A percentile compares a stretch with the other conserved stretches of the same genome.
Conservation (phyloP, 176 grass and related monocot species). For the Lolium multiflorum region DNA sequence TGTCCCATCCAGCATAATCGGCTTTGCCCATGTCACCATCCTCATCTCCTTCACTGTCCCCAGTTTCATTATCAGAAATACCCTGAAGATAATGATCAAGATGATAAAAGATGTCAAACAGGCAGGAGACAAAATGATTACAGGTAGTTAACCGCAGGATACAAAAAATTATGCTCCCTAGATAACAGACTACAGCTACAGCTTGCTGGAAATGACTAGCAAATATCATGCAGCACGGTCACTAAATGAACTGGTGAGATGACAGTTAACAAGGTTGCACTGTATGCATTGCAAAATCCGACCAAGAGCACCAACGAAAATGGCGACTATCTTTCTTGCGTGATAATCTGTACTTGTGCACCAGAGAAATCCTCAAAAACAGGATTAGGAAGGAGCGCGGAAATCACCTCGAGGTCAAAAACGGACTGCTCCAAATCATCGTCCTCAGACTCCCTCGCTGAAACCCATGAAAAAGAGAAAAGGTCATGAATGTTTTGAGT, state of each 20-base stretch:
- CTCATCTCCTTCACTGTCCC: conserved; percentile 51
- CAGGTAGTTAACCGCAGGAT: background rate
- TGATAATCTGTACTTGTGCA: background rate
- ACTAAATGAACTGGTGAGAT: background rate
- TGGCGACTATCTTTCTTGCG: background rate
- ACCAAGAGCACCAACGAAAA: background rate
- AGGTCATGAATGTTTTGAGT: background rate
- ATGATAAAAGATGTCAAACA: conserved; percentile 36
- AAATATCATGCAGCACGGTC: background rate
- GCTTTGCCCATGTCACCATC: conserved; percentile 41
- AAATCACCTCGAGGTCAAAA: conserved; percentile 66
- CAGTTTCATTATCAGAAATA: conserved; percentile 59
- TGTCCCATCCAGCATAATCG: conserved; percentile 46
- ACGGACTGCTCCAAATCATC: conserved; percentile 74
- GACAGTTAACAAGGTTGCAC: background rate
- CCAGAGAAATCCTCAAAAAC: background rate
- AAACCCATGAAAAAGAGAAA: conserved; percentile 8
- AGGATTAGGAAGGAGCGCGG: background rate
- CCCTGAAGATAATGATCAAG: conserved; percentile 45
- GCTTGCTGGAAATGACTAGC: background rate
- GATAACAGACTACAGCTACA: background rate
- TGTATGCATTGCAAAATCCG: background rate
- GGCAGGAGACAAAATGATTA: conserved; percentile 22
- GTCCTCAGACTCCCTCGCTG: conserved; percentile 57
- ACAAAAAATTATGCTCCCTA: background rate